These are phyloP conservation scores for Cyanophora paradoxa DNA, from an alignment of 78 protist genomes.

Conservation along the genomic window DNA sequence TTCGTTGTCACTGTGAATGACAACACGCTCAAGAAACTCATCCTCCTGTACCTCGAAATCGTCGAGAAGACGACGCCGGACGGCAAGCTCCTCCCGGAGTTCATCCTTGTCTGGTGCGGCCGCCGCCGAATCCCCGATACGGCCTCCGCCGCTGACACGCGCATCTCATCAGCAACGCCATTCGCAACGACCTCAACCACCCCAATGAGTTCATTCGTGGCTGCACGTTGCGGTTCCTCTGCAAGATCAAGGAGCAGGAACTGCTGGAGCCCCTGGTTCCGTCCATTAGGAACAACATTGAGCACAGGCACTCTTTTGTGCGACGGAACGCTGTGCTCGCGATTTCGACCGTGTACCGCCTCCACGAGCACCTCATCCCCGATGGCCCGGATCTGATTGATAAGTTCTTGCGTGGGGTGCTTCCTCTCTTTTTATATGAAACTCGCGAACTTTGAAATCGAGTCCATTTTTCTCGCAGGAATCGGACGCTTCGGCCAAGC, in stretches of 20 bases:
- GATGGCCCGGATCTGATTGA: conserved; percentile 89
- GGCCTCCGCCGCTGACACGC: neutral
- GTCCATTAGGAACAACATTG: conserved; percentile 70
- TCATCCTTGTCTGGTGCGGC: conserved; percentile 78
- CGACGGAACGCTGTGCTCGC: conserved; percentile 91
- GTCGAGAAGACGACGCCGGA: conserved; percentile 74
- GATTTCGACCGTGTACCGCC: conserved; percentile 54
- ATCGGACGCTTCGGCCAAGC: conserved; percentile 71
- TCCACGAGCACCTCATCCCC: conserved; percentile 68
- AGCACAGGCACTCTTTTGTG: conserved; percentile 68
- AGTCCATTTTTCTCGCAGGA: conserved; percentile 41
- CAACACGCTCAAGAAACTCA: conserved; percentile 84
- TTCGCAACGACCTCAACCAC: conserved; percentile 66
- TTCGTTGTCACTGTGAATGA: conserved; percentile 72
- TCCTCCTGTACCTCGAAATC: conserved; percentile 84
- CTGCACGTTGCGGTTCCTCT: conserved; percentile 84
- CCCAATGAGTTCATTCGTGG: conserved; percentile 94
- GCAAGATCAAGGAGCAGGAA: conserved; percentile 22
- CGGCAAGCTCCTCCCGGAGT: conserved; percentile 88
- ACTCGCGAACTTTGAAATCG: too few relatives aligned
- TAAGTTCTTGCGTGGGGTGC: conserved; percentile 37
- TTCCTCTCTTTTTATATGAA: too few relatives aligned
- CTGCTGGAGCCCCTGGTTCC: conserved; percentile 1
- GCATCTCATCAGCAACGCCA: neutral
- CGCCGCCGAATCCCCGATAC: neutral